Evolutionary conservation across 768 basidiomycete genomes (phyloP), one percentile per base, ranked within the genome.

Genomic region (Mycena olivaceomarginata): DNA sequence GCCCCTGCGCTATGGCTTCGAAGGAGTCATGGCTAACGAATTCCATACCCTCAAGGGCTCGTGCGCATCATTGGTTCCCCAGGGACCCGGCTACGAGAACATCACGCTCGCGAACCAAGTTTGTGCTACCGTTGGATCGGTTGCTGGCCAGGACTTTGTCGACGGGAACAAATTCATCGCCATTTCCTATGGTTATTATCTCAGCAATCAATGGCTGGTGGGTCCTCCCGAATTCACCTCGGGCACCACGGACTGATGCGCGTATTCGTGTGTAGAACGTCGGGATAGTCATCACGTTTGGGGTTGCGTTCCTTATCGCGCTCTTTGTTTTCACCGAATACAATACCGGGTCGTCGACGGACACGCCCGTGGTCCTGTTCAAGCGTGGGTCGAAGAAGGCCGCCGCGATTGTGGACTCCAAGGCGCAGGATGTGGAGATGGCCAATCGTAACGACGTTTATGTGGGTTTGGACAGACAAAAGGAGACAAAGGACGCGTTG

Each of bases 11-110:
- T 97, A 93, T 82, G 93, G 91, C 0, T 97, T 97, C 82, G 94
- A 96, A 76, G 88, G 90, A 0, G 83, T 97, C 56, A 88, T 98
- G 82, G 88, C 91, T 18, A 98, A 97, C 85, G 96, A 98, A 83
- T 97, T 97, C 85, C 92, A 91, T 77, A 93, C 91, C 0, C 84
- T 94, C 9, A 83, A 94, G 31, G 95, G 93, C 56, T 81, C 85
- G 16, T 94, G 94, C 81, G 86, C 93, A 40, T 82, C 86, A 48
- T 85, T 95, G 16, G 91, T 93, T 0, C 93, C 94, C 6, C 88
- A 86, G 4, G 94, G 94, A 0, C 85, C 93, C 0, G 91, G 91
- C 1, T 95, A 95, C 77, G 90, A 90, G 77, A 86, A 86, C 22
- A 82, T 93, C 51, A 82, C 88, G 4, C 78, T 93, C 18, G 83